These are phyloP conservation scores for Trichoderma semiorbis DNA, from an alignment of 2,329 filamentous ascomycete genomes.

Conservation along the genomic window DNA sequence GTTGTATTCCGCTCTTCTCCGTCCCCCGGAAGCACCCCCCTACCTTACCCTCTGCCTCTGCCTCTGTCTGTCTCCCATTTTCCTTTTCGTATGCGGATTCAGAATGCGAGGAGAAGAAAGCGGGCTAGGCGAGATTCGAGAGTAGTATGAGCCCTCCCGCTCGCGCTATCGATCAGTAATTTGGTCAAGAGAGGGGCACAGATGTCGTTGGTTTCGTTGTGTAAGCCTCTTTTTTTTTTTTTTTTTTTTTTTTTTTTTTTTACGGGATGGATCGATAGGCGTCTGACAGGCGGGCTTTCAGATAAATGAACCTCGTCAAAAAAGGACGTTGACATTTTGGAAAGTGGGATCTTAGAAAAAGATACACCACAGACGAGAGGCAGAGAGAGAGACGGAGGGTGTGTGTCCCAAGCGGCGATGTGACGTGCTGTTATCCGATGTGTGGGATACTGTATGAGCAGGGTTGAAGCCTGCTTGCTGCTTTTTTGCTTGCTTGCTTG, in stretches of 20 bases:
- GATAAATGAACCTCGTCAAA: not conserved
- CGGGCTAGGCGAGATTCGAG: not conserved
- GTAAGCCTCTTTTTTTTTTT: not conserved
- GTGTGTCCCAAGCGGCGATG: not conserved
- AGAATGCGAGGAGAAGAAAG: not conserved
- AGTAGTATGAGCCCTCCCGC: not conserved
- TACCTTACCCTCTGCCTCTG: not conserved
- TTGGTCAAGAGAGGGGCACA: not conserved
- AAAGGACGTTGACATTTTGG: not conserved
- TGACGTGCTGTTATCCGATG: slow-evolving; percentile 2
- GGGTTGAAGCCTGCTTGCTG: not conserved
- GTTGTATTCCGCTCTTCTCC: not conserved
- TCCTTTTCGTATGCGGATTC: not conserved
- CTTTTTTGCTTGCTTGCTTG: not conserved
- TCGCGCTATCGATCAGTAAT: not conserved
- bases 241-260: not conserved
- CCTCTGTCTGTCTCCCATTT: not conserved
- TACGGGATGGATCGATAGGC: slow-evolving; percentile 16
- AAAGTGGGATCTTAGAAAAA: not conserved
- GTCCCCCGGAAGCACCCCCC: not conserved
- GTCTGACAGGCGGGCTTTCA: slow-evolving; percentile 4
- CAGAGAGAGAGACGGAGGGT: not conserved
- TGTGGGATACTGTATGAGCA: not conserved
- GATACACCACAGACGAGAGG: not conserved
- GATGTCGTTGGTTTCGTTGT: not conserved